A percentile compares a stretch with the other conserved stretches of the same genome.
Evolutionary conservation across 306 rosid genomes (phyloP).

Genomic region (Canavalia gladiata): DNA sequence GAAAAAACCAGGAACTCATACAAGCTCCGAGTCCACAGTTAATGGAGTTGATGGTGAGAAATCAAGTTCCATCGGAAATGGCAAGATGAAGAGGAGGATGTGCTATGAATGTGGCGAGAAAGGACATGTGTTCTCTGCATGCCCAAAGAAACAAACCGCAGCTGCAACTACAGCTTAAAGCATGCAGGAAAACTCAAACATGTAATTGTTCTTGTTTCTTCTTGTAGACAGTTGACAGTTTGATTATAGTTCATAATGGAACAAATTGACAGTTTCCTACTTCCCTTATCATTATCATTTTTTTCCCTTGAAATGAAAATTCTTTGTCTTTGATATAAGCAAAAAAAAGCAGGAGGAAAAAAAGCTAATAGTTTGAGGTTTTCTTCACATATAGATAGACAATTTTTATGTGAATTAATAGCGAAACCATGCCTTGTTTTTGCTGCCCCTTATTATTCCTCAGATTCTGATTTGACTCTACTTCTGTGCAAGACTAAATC

Average conservation of each 20-base stretch:
- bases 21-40: slow-evolving; percentile 40
- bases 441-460: slow-evolving; percentile 2
- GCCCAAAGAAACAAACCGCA: slow-evolving; percentile 69
- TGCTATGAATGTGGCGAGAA: slow-evolving; percentile 92
- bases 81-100: slow-evolving; percentile 83
- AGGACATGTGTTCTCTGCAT: slow-evolving; percentile 77
- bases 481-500: background rate
- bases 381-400: slow-evolving; percentile 29
- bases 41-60: slow-evolving; percentile 44
- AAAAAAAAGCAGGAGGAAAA: background rate
- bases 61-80: slow-evolving; percentile 50
- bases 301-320: slow-evolving; percentile 7
- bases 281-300: background rate
- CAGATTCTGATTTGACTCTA: background rate
- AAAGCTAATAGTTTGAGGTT: slow-evolving; percentile 11
- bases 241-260: slow-evolving; percentile 13
- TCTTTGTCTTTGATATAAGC: slow-evolving; percentile 19
- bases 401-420: slow-evolving; percentile 10
- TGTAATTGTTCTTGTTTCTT: slow-evolving; percentile 32
- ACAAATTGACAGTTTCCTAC: slow-evolving; percentile 26
- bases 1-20: slow-evolving; percentile 50
- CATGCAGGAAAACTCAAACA: slow-evolving; percentile 3
- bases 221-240: slow-evolving; percentile 27
- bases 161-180: slow-evolving; percentile 53
- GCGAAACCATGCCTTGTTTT: background rate